Evolutionary conservation across 345 rosid species (phyloP).

Genomic region (Lumnitzera racemosa): DNA sequence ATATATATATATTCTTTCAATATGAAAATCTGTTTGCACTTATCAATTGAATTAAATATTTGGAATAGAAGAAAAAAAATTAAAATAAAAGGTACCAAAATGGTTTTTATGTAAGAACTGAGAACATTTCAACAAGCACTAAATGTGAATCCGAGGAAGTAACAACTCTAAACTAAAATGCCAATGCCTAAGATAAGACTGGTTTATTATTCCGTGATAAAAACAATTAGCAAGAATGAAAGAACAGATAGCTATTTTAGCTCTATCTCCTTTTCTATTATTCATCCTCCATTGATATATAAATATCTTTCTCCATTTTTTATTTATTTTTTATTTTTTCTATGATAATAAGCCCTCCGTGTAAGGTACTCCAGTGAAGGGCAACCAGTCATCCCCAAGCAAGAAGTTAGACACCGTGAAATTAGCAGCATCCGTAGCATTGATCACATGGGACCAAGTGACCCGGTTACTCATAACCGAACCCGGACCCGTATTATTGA

Average conservation of each 20-base stretch:
- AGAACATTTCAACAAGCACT: too few species aligned
- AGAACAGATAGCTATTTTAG: not conserved
- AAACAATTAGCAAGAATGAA: slow-evolving; percentile 7
- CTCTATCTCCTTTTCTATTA: not conserved
- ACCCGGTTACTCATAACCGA: slow-evolving; percentile 51
- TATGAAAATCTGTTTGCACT: too few species aligned
- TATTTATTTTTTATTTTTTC: not conserved
- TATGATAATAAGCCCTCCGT: slow-evolving; percentile 21
- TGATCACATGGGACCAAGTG: slow-evolving; percentile 53
- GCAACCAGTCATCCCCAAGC: slow-evolving; percentile 65
- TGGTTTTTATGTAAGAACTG: too few species aligned
- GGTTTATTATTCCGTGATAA: not conserved
- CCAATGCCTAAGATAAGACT: too few species aligned
- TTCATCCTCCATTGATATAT: too few species aligned
- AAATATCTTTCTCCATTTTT: not conserved
- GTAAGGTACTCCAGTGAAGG: slow-evolving; percentile 55
- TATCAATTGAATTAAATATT: too few species aligned
- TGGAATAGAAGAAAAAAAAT: too few species aligned
- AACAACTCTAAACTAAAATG: too few species aligned
- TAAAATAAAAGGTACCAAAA: too few species aligned
- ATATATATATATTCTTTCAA: too few species aligned
- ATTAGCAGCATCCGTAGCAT: slow-evolving; percentile 53
- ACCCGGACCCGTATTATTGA: slow-evolving; percentile 55
- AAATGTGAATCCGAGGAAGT: too few species aligned
- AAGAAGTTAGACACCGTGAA: slow-evolving; percentile 61